phyloP scores from a whole-genome alignment of 176 grass and related monocot species.

The Themeda triandra region DNA sequence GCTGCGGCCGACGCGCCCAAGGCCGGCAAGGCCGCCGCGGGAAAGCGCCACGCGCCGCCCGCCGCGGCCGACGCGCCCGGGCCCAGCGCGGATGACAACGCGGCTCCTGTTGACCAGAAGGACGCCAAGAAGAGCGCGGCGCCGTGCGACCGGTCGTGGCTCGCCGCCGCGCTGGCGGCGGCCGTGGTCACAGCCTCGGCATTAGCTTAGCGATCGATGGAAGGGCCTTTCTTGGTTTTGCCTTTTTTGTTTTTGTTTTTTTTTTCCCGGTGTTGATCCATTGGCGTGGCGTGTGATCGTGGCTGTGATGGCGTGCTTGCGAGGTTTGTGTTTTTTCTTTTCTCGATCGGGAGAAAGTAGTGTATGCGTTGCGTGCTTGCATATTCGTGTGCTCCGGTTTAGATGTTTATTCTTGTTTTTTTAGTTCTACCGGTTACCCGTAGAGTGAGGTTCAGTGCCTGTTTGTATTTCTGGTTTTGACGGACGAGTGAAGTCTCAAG shows the following conservation, averaged over 20 bases:
- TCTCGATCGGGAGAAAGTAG: constrained; percentile 31
- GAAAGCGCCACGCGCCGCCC: background rate
- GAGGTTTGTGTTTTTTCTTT: constrained; percentile 18
- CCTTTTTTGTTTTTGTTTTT: background rate
- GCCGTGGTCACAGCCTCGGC: background rate
- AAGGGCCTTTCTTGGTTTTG: background rate
- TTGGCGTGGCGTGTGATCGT: constrained; percentile 22
- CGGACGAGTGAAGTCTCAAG: background rate
- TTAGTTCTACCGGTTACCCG: too few species aligned
- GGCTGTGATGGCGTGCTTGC: constrained; percentile 33
- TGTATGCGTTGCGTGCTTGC: background rate
- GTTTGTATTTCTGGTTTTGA: background rate
- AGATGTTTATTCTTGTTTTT: constrained; percentile 2
- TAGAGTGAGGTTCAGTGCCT: background rate
- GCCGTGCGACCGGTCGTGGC: constrained; percentile 22
- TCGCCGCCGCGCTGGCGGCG: background rate
- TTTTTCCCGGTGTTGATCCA: constrained; percentile 4
- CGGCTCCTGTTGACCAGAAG: constrained; percentile 37
- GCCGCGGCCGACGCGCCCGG: constrained; percentile 47
- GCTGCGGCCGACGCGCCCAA: constrained; percentile 35
- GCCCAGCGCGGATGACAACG: constrained; percentile 2
- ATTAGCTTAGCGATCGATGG: background rate
- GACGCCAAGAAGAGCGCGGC: constrained; percentile 42
- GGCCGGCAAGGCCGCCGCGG: constrained; percentile 11
- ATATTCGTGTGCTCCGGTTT: background rate